phyloP scores from a whole-genome alignment of 495 filamentous ascomycete species.

The Penicillium riverlandense region DNA sequence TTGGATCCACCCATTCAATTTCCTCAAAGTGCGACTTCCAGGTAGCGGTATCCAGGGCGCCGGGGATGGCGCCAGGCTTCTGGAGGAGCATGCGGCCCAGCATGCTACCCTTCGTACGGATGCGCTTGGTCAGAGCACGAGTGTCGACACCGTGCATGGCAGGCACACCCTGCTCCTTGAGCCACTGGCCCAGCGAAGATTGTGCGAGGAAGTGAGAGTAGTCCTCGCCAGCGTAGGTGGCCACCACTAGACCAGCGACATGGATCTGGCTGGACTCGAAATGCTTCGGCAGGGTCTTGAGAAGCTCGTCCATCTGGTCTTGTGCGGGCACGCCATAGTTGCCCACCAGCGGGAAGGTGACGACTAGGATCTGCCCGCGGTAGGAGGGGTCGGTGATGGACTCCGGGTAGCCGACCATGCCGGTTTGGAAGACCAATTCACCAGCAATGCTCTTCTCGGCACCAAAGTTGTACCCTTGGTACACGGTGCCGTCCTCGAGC shows the following conservation, averaged over 20 bases:
- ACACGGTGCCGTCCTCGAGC: constrained; percentile 79
- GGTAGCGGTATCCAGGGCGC: constrained; percentile 34
- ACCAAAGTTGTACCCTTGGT: constrained; percentile 92
- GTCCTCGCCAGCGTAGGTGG: constrained; percentile 86
- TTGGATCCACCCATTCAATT: constrained; percentile 85
- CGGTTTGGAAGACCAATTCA: constrained; percentile 98
- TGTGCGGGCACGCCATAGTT: constrained; percentile 94
- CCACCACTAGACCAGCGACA: constrained; percentile 80
- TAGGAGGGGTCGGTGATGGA: constrained; percentile 91
- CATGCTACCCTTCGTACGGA: constrained; percentile 92
- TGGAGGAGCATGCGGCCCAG: constrained; percentile 80
- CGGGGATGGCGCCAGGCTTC: constrained; percentile 44
- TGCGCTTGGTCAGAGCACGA: constrained; percentile 84
- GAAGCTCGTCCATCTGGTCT: constrained; percentile 70
- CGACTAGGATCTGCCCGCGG: constrained; percentile 82
- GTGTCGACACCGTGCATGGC: constrained; percentile 96
- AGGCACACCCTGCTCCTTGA: constrained; percentile 92
- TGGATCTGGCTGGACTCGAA: constrained; percentile 92
- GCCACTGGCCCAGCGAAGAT: constrained; percentile 87
- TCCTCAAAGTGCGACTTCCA: constrained; percentile 68
- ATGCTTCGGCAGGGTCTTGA: constrained; percentile 77
- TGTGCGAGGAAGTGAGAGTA: constrained; percentile 88
- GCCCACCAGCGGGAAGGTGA: constrained; percentile 85
- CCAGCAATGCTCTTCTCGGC: constrained; percentile 86
- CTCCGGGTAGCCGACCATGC: constrained; percentile 98